Evolutionary conservation across 2,329 filamentous ascomycete genomes (phyloP).

Genomic region (Fusarium phyllophilum): DNA sequence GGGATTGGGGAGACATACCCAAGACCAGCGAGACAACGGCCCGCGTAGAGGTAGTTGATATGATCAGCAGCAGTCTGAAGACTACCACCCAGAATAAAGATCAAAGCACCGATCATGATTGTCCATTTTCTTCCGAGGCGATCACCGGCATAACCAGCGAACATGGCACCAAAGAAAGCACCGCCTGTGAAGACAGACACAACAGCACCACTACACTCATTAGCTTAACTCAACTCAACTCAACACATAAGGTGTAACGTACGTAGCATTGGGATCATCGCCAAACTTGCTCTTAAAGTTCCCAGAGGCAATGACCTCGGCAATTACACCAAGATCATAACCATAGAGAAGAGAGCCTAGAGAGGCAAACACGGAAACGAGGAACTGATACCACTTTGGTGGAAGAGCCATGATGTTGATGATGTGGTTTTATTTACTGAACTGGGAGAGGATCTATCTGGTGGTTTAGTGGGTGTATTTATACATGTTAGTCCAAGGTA

Average conservation of each 20-base stretch:
- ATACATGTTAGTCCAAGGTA: neutral
- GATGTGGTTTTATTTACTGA: neutral
- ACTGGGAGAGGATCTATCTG: neutral
- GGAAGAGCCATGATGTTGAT: constrained; percentile 53
- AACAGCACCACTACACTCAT: constrained; percentile 15
- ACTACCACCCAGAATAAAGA: constrained; percentile 77
- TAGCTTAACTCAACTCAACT: too few species aligned
- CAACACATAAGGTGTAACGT: too few species aligned
- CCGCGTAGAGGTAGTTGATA: constrained; percentile 72
- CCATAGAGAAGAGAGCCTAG: constrained; percentile 21
- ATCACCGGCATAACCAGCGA: constrained; percentile 73
- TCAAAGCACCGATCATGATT: constrained; percentile 73
- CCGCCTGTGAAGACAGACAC: constrained; percentile 81
- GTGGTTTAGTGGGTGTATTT: constrained; percentile 10
- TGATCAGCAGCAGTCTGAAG: constrained; percentile 75
- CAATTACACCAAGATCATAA: constrained; percentile 30
- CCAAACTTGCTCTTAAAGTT: constrained; percentile 17
- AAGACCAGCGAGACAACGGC: constrained; percentile 74
- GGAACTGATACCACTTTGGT: constrained; percentile 60
- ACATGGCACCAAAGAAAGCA: constrained; percentile 75
- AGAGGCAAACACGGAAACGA: constrained; percentile 48
- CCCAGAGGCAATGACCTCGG: constrained; percentile 23
- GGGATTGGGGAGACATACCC: constrained; percentile 41
- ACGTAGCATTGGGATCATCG: constrained; percentile 19
- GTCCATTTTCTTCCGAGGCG: constrained; percentile 74